Conservation (phyloP, 1,139 yeast species). For the Hansenula lynferdii region DNA sequence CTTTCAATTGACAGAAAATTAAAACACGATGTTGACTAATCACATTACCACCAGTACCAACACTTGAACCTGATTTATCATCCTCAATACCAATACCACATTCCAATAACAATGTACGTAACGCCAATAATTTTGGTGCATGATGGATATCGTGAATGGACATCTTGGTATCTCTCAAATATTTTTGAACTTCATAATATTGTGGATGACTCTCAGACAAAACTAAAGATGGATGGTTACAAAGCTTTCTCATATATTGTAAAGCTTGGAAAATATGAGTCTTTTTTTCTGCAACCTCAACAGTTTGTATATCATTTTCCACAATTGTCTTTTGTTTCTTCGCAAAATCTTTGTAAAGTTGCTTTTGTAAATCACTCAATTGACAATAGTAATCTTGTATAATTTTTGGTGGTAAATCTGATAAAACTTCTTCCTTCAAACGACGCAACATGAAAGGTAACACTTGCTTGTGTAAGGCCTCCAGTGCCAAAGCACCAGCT, state of each 20-base stretch:
- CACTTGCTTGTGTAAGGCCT: conserved; percentile 93
- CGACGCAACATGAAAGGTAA: conserved; percentile 95
- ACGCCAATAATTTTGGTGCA: conserved; percentile 85
- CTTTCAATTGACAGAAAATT: conserved; percentile 94
- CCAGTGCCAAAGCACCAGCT: conserved; percentile 93
- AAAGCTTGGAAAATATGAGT: conserved; percentile 97
- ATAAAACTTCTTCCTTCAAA: conserved; percentile 90
- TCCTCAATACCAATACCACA: conserved; percentile 87
- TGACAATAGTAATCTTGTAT: conserved; percentile 98
- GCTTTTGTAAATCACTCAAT: conserved; percentile 83
- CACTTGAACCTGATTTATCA: conserved; percentile 31
- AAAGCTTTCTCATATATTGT: conserved; percentile 94
- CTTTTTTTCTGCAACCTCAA: conserved; percentile 46
- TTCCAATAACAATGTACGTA: conserved; percentile 76
- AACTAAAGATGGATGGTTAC: conserved; percentile 97
- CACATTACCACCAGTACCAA: conserved; percentile 54
- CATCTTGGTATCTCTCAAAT: conserved; percentile 54
- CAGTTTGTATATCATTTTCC: conserved; percentile 52
- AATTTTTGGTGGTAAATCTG: conserved; percentile 96
- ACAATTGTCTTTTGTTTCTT: conserved; percentile 75
- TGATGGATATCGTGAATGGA: conserved; percentile 70
- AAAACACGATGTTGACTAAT: conserved; percentile 95
- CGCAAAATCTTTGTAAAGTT: conserved; percentile 87
- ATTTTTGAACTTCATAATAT: conserved; percentile 55
- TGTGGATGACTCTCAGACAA: conserved; percentile 83